Evolutionary conservation across 129 eudicot genomes (phyloP).

Genomic region (Arctium lappa): DNA sequence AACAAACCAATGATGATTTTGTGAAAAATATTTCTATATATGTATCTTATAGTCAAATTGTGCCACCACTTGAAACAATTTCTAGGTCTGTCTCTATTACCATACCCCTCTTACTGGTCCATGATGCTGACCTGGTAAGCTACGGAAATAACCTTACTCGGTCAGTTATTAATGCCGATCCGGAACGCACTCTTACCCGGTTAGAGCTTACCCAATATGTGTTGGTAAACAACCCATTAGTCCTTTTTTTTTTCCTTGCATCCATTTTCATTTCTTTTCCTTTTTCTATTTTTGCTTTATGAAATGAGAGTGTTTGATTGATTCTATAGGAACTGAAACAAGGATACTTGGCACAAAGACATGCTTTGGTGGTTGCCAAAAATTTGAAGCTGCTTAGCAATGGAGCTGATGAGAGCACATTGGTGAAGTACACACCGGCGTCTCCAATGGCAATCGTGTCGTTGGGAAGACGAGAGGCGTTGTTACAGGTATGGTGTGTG

Average conservation of each 20-base stretch:
- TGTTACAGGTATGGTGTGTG: slow-evolving; percentile 41
- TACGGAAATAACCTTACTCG: not conserved
- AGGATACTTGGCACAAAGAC: slow-evolving; percentile 66
- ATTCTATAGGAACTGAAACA: slow-evolving; percentile 63
- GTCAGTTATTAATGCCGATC: too few relatives aligned
- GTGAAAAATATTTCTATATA: too few relatives aligned
- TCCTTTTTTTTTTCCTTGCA: not conserved
- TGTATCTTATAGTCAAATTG: too few relatives aligned
- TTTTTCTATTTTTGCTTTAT: not conserved
- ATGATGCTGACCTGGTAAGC: not conserved
- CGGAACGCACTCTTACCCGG: not conserved
- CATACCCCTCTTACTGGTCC: not conserved
- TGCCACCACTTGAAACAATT: too few relatives aligned
- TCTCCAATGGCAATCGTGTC: slow-evolving; percentile 55
- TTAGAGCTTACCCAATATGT: not conserved
- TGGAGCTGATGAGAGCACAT: slow-evolving; percentile 32
- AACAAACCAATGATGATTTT: too few relatives aligned
- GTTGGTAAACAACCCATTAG: not conserved
- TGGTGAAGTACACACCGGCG: slow-evolving; percentile 50
- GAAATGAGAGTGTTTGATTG: not conserved
- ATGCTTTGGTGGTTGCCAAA: slow-evolving; percentile 47
- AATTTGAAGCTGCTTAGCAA: slow-evolving; percentile 46
- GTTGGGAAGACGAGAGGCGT: slow-evolving; percentile 60
- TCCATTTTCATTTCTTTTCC: not conserved
- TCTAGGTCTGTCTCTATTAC: not conserved